Conservation (phyloP, 2,329 filamentous ascomycete species). For the Claviceps sp. region DNA sequence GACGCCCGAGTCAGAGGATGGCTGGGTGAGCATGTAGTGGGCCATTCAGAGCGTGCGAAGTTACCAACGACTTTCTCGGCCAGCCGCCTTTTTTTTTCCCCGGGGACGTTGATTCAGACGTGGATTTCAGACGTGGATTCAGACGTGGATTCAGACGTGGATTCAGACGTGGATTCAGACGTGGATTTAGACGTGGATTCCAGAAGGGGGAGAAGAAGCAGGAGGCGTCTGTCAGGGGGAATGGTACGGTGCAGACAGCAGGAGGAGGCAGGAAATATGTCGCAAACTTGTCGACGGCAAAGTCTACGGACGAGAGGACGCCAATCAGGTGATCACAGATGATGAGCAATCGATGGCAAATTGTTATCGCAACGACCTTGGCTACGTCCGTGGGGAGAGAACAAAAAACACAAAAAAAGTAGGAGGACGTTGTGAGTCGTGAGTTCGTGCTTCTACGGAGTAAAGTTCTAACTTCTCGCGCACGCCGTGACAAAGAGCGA, state of each 20-base stretch:
- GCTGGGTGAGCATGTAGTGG: constrained; percentile 30
- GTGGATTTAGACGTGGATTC: constrained; percentile 4
- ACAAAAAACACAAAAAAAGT: background rate
- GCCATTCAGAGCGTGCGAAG: constrained; percentile 13
- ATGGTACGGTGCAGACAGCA: background rate
- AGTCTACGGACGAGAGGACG: too few species aligned
- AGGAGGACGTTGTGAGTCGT: background rate
- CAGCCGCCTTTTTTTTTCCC: constrained; percentile 25
- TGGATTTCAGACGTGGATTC: too few species aligned
- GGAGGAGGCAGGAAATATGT: background rate
- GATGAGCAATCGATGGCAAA: too few species aligned
- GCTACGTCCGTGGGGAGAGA: background rate
- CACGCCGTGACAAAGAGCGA: background rate
- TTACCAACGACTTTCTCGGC: constrained; percentile 16
- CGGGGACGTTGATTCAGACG: constrained; percentile 5
- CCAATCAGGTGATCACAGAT: too few species aligned
- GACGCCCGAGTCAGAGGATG: constrained; percentile 26
- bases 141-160: background rate
- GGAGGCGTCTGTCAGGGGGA: constrained; percentile 4
- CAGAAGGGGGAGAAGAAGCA: background rate
- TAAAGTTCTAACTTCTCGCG: background rate
- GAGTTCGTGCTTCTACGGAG: background rate
- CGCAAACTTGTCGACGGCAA: too few species aligned
- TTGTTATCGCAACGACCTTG: too few species aligned
- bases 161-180: background rate